These are phyloP conservation scores for Sutorius australiensis DNA, from an alignment of 768 basidiomycete genomes.

Conservation along the genomic window DNA sequence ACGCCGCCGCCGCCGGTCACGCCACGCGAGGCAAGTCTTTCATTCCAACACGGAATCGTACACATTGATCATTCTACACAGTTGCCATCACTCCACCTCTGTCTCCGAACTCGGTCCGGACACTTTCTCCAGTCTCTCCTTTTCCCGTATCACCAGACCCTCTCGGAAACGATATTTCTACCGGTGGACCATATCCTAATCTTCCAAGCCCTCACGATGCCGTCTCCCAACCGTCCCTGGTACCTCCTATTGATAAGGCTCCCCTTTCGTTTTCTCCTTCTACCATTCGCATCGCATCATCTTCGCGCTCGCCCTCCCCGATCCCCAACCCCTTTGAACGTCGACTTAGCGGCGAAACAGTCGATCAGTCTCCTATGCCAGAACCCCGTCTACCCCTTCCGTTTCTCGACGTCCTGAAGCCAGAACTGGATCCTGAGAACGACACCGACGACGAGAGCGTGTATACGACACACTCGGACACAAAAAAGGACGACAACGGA, in stretches of 20 bases:
- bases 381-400: slow-evolving; percentile 38
- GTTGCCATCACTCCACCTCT: slow-evolving; percentile 32
- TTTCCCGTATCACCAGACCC: slow-evolving; percentile 24
- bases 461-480: slow-evolving; percentile 31
- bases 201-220: slow-evolving; percentile 22
- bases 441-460: slow-evolving; percentile 34
- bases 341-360: slow-evolving; percentile 77
- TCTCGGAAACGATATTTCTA: slow-evolving; percentile 9
- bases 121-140: slow-evolving; percentile 35
- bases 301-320: slow-evolving; percentile 30
- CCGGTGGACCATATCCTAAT: slow-evolving; percentile 14
- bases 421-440: slow-evolving; percentile 18
- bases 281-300: slow-evolving; percentile 26
- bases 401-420: slow-evolving; percentile 55
- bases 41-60: not conserved
- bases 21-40: slow-evolving; percentile 30
- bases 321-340: slow-evolving; percentile 90
- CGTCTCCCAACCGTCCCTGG: slow-evolving; percentile 2
- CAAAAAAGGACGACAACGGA: slow-evolving; percentile 13
- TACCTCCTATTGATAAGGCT: slow-evolving; percentile 16
- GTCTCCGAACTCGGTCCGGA: slow-evolving; percentile 32
- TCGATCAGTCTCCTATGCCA: slow-evolving; percentile 21
- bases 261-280: slow-evolving; percentile 20
- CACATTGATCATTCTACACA: slow-evolving; percentile 15
- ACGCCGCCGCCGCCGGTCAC: slow-evolving; percentile 30